Evolutionary conservation across 2,329 filamentous ascomycete genomes (phyloP), one percentile per base, ranked within the genome.

Genomic region (Colletotrichum musae): DNA sequence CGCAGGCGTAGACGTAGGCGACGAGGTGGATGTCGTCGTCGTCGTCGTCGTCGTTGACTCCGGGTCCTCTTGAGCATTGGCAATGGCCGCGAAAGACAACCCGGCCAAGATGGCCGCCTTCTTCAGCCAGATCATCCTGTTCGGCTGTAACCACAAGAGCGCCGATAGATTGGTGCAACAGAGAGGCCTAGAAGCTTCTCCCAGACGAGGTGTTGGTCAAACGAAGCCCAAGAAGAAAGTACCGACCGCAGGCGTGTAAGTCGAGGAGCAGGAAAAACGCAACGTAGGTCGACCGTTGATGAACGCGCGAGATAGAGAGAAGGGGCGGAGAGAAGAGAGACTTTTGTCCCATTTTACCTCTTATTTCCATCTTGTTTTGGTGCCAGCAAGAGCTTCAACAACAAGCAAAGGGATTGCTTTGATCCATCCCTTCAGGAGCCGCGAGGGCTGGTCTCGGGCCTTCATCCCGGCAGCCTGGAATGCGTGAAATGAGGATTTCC

Each of bases 391-490:
- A 26, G 6, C 41, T 6, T 6, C 41, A 16, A 15, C 56, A 47
- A 26, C 56, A 58, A 36, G 32, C 9, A 5, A 57, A 45, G n/a
- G 21, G 24, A 16, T n/a, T 39, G 54, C 39, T 24, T 6, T 58
- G 13, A n/a, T 47, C 21, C 24, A 36, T 32, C 43, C 41, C 43
- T 12, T 13, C 56, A 48, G 41, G 41, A 39, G 56, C 56, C 41
- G 41, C 24, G n/a, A 28, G 21, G 21, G 41, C 28, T 26, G 9
- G 10, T 36, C 56, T 48, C 43, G 47, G 26, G 12, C 24, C 28
- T 12, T n/a, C 41, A 18, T 58, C 41, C 56, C 56, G 47, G 41
- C 6, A 58, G 32, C 24, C 56, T 28, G 56, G 56, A 32, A 48
- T 6, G 43, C 16, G 56, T 9, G 24, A 47, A 32, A 58, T 58